phyloP scores from a whole-genome alignment of 75 land plant species.

The Sequoiadendron giganteum region DNA sequence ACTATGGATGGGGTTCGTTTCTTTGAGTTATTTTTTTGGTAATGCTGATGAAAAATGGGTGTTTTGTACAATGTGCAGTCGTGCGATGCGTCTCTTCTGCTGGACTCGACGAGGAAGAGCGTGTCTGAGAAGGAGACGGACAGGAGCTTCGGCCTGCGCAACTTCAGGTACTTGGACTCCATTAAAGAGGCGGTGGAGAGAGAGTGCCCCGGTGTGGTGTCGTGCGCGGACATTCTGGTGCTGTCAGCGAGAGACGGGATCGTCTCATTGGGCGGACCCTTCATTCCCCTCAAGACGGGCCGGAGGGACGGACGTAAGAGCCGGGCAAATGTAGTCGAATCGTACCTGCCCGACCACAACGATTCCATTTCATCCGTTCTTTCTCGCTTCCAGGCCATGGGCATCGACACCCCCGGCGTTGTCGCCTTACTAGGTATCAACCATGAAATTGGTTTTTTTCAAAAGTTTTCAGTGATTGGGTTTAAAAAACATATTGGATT shows the following conservation, averaged over 20 bases:
- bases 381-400: slow-evolving; percentile 54
- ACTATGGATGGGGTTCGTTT: too few species aligned
- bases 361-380: slow-evolving; percentile 63
- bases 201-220: slow-evolving; percentile 47
- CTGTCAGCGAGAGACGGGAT: slow-evolving; percentile 77
- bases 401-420: slow-evolving; percentile 68
- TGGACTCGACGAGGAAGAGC: slow-evolving; percentile 64
- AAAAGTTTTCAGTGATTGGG: too few species aligned
- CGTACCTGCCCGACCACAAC: slow-evolving; percentile 71
- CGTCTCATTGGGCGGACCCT: slow-evolving; percentile 69
- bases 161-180: slow-evolving; percentile 60
- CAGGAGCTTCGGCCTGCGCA: slow-evolving; percentile 79
- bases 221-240: slow-evolving; percentile 79
- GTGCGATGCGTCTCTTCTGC: slow-evolving; percentile 77
- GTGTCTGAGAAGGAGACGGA: slow-evolving; percentile 72
- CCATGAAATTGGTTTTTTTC: background rate
- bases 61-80: slow-evolving; percentile 43
- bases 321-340: slow-evolving; percentile 47
- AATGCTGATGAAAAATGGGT: background rate
- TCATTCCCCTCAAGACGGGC: slow-evolving; percentile 69
- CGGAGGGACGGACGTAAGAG: slow-evolving; percentile 67
- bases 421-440: slow-evolving; percentile 72
- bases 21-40: background rate
- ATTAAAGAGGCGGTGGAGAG: slow-evolving; percentile 46
- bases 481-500: too few species aligned